Percentiles rank a stretch among this genome's conserved stretches.
These are phyloP conservation scores for Diaporthe citrichinensis DNA, from an alignment of 2,329 filamentous ascomycete genomes.

Conservation along the genomic window DNA sequence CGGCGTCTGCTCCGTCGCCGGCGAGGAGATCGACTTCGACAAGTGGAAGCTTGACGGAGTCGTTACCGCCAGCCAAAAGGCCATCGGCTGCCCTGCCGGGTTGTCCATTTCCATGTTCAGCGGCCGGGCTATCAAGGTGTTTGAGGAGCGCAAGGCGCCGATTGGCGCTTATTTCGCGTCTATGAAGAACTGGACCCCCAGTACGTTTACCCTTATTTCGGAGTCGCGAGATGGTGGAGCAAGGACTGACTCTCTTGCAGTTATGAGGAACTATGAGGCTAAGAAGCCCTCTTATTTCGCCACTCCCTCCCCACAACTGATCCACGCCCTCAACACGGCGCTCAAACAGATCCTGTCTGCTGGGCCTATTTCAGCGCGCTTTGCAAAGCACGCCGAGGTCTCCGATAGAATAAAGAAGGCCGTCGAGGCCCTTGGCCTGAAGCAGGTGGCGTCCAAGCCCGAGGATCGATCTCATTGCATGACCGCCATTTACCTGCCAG, in stretches of 20 bases:
- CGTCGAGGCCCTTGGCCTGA: slow-evolving; percentile 83
- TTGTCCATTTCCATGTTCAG: slow-evolving; percentile 96
- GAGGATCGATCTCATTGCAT: slow-evolving; percentile 97
- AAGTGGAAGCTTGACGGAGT: slow-evolving; percentile 94
- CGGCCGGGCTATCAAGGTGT: slow-evolving; percentile 84
- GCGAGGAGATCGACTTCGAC: slow-evolving; percentile 96
- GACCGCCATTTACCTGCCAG: slow-evolving; percentile 96
- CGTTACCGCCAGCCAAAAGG: slow-evolving; percentile 95
- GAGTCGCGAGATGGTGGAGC: slow-evolving; percentile 28
- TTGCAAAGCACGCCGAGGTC: slow-evolving; percentile 82
- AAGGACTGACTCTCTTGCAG: slow-evolving; percentile 56
- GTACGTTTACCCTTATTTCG: slow-evolving; percentile 60
- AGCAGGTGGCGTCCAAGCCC: slow-evolving; percentile 86
- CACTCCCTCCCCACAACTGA: slow-evolving; percentile 92
- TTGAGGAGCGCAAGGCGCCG: slow-evolving; percentile 84
- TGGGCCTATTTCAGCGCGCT: slow-evolving; percentile 81
- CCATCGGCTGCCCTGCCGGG: slow-evolving; percentile 94
- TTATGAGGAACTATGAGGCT: slow-evolving; percentile 99
- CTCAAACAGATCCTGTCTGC: slow-evolving; percentile 87
- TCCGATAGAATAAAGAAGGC: slow-evolving; percentile 91
- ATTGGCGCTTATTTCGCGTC: slow-evolving; percentile 94
- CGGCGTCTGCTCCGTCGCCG: slow-evolving; percentile 96
- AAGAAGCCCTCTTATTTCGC: slow-evolving; percentile 99
- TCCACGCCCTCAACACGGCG: slow-evolving; percentile 92
- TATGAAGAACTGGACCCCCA: slow-evolving; percentile 97